These are phyloP conservation scores for Chloroidium sp. DNA, from an alignment of 163 green algal genomes.

Conservation along the genomic window DNA sequence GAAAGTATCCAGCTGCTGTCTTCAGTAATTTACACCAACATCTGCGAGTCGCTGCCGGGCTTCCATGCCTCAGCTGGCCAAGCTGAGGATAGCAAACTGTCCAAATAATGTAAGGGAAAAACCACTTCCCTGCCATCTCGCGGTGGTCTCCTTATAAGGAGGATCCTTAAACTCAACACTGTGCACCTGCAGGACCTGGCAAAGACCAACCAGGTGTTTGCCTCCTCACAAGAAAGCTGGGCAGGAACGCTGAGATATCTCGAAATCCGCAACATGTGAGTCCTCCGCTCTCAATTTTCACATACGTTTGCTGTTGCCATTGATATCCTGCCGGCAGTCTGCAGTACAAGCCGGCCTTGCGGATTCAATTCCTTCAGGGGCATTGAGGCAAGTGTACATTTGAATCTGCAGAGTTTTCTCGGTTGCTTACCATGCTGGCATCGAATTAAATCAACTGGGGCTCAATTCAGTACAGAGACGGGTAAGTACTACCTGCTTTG, in stretches of 20 bases:
- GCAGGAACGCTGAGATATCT: slow-evolving; percentile 15
- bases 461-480: background rate
- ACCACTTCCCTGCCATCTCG: no score
- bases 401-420: slow-evolving; percentile 5
- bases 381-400: background rate
- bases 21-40: no score
- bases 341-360: no score
- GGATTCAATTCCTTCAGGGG: background rate
- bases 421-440: background rate
- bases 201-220: slow-evolving; percentile 61
- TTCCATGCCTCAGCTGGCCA: background rate
- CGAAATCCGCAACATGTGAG: background rate
- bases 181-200: slow-evolving; percentile 41
- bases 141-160: no score
- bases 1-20: no score
- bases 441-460: background rate
- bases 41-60: no score
- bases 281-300: no score
- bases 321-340: no score
- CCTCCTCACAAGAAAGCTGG: slow-evolving; percentile 32
- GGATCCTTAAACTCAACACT: background rate
- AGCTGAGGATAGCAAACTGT: background rate
- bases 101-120: background rate
- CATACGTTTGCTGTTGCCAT: no score
- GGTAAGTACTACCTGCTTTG: background rate